Evolutionary conservation across 495 filamentous ascomycete species (phyloP), one percentile per base, ranked within the genome.

Genomic region (Polyplosphaeria fusca): DNA sequence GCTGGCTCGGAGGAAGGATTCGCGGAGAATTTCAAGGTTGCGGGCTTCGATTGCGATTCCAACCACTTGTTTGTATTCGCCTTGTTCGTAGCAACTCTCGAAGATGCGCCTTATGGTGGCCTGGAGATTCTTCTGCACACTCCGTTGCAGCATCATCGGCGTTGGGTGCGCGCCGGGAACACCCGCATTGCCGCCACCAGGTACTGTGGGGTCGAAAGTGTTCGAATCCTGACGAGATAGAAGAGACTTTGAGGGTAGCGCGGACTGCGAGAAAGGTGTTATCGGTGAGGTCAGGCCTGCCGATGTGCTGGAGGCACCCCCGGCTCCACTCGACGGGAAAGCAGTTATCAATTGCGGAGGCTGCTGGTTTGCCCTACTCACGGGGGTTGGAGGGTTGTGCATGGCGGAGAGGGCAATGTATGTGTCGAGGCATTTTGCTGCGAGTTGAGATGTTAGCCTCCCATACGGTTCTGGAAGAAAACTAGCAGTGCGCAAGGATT

Each of bases 21-120:
- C 81, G 39, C 89, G 87, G 23, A 99, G 84, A 22, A 96, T 87
- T 48, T 94, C 88, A 28, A 97, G 79, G 64, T 89, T 93, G 68
- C 91, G 87, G 26, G 94, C 94, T 67, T 99, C 94, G 32, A 99
- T 86, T 12, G 94, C 93, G 56, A 99, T 96, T 47, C 94, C 94
- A 55, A 99, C 91, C n/a, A 97, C 94, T 71, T 97, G 94, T 53
- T 89, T 82, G 74, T 96, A 99, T 46, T 89, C 84, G 52, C 86
- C 89, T 63, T 89, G 84, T 52, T 80, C 76, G 66, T 95, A 87
- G 72, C 93, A 96, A 68, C 81, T 86, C 72, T 96, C 88, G 60
- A 99, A 97, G 43, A 99, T 74, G 23, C 88, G 80, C 68, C 95
- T 84, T 52, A 97, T 92, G 22, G 95, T 82, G 24, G 73, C 70